Evolutionary conservation across 2,329 filamentous ascomycete species (phyloP), one percentile per base, ranked within the genome.

Genomic region (Phialemoniopsis sp.): DNA sequence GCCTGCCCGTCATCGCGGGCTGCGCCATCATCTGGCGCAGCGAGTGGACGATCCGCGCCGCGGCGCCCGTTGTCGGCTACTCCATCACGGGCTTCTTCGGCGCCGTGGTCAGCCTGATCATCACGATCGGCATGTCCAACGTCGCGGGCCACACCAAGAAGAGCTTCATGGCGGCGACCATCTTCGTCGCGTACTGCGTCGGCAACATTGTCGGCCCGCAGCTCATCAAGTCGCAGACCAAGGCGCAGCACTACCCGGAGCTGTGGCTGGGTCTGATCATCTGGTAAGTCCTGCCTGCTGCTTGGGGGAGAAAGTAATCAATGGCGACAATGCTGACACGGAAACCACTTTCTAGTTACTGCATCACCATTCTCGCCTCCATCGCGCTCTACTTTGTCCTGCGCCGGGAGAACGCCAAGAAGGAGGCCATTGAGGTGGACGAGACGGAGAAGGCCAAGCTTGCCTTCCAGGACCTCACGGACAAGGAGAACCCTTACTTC

Each of bases 81-180:
- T 78, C 80, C 0, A 72, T 89, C 29, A 84, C 82, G 3, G 85
- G 85, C 0, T 85, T 82, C 47, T 89, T 88, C 46, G 84, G 83
- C 1, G 80, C 77, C 0, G 82, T 86, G 0, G 84, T 86, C 1
- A 82, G 77, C 32, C 63, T 76, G 32, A 65, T 68, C 38, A 72
- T 77, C 46, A 69, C 68, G 0, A 45, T 76, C 6, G 69, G 69
- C 28, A 72, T 73, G 68, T 76, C 77, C 10, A 89, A 89, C 47
- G 82, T 89, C 0, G 84, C 85, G 0, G 85, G 86, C 0, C 76
- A 85, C 17, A 89, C 85, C 0, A 89, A 89, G 64, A 89, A 89
- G 67, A 85, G 80, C 46, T 81, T 85, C 51, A 87, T 85, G 71
- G 82, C 85, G 0, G 80, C 81, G 0, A 80, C 80, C 0, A 82